phyloP scores from a whole-genome alignment of 139 green algal species.

The Prasinococcaceae sp. region DNA sequence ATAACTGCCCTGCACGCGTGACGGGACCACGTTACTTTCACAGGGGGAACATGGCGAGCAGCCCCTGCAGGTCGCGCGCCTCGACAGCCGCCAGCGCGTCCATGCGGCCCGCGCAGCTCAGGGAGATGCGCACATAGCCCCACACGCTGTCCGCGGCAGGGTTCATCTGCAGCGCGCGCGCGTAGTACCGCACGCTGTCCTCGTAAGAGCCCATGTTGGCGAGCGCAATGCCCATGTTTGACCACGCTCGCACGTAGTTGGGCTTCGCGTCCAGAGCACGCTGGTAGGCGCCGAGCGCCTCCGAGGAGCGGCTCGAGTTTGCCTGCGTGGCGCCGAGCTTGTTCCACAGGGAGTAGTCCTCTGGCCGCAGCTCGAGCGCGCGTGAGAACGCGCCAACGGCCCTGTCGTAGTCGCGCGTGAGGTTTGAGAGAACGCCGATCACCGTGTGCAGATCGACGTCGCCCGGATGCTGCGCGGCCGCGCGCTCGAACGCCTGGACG shows the following conservation, averaged over 20 bases:
- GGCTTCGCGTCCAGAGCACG: conserved; percentile 88
- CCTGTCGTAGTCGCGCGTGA: conserved; percentile 56
- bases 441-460: conserved; percentile 47
- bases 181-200: conserved; percentile 65
- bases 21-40: no score
- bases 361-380: conserved; percentile 39
- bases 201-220: conserved; percentile 65
- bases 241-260: conserved; percentile 98
- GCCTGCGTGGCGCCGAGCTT: conserved; percentile 79
- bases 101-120: conserved; percentile 48
- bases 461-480: not conserved
- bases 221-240: conserved; percentile 95
- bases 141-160: conserved; percentile 58
- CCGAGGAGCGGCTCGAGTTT: conserved; percentile 56
- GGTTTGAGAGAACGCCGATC: conserved; percentile 83
- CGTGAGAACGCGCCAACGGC: conserved; percentile 60
- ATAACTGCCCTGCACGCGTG: no score
- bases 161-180: conserved; percentile 77
- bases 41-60: conserved; percentile 17
- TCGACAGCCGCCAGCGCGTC: conserved; percentile 50
- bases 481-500: not conserved
- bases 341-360: conserved; percentile 68
- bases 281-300: conserved; percentile 72
- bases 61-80: conserved; percentile 35
- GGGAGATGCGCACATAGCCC: conserved; percentile 80